phyloP scores from a whole-genome alignment of 805 yeast species.

The Teunomyces cretensis region DNA sequence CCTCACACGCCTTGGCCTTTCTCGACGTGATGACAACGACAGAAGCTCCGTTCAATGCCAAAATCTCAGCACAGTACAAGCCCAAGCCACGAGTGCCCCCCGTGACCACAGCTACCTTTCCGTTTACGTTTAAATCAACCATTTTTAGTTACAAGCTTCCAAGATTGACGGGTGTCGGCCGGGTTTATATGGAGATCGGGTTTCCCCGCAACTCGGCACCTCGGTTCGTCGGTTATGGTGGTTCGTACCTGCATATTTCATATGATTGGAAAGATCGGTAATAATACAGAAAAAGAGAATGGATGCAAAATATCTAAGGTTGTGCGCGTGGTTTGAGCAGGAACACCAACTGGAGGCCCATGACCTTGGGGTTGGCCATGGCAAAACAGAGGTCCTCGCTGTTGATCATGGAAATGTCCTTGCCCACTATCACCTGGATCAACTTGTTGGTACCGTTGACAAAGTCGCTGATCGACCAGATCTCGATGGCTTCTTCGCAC shows the following conservation, averaged over 20 bases:
- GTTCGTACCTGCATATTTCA: not conserved
- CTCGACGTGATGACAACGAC: slow-evolving; percentile 65
- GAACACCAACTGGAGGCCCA: slow-evolving; percentile 62
- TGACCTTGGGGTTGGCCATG: slow-evolving; percentile 66
- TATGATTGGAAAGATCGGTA: not conserved
- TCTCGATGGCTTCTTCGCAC: slow-evolving; percentile 67
- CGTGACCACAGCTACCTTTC: slow-evolving; percentile 65
- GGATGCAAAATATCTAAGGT: not conserved
- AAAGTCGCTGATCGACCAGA: slow-evolving; percentile 56
- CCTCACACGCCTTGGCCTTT: slow-evolving; percentile 59
- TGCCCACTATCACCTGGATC: slow-evolving; percentile 70
- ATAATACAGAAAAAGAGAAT: not conserved
- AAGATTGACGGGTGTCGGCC: too few relatives aligned
- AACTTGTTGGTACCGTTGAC: slow-evolving; percentile 47
- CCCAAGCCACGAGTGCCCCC: slow-evolving; percentile 82
- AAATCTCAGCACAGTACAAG: slow-evolving; percentile 62
- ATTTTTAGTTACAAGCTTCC: slow-evolving; percentile 14
- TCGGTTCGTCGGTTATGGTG: not conserved
- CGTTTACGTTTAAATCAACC: slow-evolving; percentile 51
- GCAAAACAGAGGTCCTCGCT: slow-evolving; percentile 22
- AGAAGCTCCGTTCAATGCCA: slow-evolving; percentile 60
- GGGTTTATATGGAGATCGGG: too few relatives aligned
- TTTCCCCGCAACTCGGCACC: slow-evolving; percentile 4
- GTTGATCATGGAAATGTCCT: slow-evolving; percentile 47
- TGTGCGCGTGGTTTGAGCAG: slow-evolving; percentile 19